These are phyloP conservation scores for Balansia obtecta DNA, from an alignment of 2,329 filamentous ascomycete species.

Conservation along the genomic window DNA sequence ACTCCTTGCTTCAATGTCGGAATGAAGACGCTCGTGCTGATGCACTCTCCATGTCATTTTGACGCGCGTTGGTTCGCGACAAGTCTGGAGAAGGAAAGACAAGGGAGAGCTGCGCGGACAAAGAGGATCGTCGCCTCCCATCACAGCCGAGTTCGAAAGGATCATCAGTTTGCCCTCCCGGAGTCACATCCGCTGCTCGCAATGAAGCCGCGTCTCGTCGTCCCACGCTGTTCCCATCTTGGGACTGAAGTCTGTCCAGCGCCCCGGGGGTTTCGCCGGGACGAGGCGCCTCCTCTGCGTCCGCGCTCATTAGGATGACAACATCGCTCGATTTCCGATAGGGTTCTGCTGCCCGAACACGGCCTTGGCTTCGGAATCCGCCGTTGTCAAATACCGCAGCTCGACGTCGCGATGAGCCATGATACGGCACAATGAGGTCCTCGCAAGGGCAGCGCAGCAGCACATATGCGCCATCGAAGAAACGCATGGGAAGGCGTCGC, in stretches of 20 bases:
- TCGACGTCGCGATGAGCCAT: not conserved
- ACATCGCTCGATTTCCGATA: not conserved
- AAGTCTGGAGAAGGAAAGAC: not conserved
- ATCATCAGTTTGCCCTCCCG: conserved; percentile 22
- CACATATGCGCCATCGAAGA: not conserved
- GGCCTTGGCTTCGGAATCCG: not conserved
- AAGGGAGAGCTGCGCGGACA: conserved; percentile 57
- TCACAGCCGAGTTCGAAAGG: conserved; percentile 65
- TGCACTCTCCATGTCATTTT: not conserved
- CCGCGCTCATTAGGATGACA: not conserved
- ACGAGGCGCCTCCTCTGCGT: conserved; percentile 4
- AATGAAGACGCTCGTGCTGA: not conserved
- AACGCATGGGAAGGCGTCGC: not conserved
- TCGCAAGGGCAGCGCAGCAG: not conserved
- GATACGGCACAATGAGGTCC: not conserved
- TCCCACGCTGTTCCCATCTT: conserved; percentile 33
- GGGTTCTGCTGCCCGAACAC: no score
- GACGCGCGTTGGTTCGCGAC: no score
- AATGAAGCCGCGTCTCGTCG: conserved; percentile 4
- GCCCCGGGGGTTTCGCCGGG: not conserved
- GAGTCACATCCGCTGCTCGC: not conserved
- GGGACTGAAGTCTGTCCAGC: conserved; percentile 18
- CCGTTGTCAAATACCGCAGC: not conserved
- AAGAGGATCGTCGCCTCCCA: conserved; percentile 54
- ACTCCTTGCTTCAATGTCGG: not conserved